Evolutionary conservation across 2,329 filamentous ascomycete species (phyloP).

Genomic region (Nemania diffusa): DNA sequence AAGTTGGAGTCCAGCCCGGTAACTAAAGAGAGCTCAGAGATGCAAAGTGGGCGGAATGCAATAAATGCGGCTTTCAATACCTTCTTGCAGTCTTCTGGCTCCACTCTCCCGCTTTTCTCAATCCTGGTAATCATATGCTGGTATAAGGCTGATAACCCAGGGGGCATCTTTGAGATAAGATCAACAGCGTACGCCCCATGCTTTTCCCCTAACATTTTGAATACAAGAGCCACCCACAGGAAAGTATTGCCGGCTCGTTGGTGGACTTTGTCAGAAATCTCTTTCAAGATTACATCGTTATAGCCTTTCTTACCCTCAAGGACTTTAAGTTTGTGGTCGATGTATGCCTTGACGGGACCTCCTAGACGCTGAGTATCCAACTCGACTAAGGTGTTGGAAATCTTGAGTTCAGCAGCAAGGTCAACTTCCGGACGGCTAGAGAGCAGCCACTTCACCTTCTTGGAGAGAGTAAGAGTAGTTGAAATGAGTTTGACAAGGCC

Average conservation of each 20-base stretch:
- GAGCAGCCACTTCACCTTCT: constrained; percentile 22
- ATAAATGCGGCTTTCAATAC: constrained; percentile 8
- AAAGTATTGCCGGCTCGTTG: constrained; percentile 12
- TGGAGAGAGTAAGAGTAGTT: background rate
- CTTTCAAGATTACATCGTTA: background rate
- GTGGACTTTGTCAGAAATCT: background rate
- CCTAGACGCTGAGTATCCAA: constrained; percentile 1
- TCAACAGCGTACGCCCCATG: background rate
- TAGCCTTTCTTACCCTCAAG: background rate
- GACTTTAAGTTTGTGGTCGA: constrained; percentile 10
- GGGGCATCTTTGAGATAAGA: background rate
- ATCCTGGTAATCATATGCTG: constrained; percentile 16
- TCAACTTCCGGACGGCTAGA: constrained; percentile 20
- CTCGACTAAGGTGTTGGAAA: background rate
- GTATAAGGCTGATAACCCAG: constrained; percentile 14
- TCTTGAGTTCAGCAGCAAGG: background rate
- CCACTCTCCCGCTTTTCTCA: background rate
- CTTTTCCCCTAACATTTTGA: constrained; percentile 3
- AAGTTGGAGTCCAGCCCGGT: background rate
- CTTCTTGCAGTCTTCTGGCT: constrained; percentile 9
- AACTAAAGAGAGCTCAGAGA: constrained; percentile 11
- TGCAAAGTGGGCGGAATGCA: constrained; percentile 9
- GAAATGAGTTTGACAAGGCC: constrained; percentile 10
- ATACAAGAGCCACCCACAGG: constrained; percentile 16
- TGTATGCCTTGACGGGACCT: constrained; percentile 19